Conservation (phyloP, 768 basidiomycete species). For the Ephemerocybe angulata region DNA sequence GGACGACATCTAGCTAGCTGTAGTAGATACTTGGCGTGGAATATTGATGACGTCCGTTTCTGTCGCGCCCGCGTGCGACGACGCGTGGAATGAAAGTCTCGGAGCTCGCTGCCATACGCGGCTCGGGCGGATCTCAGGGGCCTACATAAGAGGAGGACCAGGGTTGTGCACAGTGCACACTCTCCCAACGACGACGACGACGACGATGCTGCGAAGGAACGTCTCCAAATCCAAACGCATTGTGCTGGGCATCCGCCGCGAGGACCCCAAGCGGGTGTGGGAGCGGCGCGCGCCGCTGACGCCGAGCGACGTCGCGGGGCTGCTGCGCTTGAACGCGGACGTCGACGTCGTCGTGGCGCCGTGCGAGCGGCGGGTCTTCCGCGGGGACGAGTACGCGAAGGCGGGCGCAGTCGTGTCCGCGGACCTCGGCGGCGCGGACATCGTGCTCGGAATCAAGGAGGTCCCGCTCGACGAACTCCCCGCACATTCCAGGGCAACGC, state of each 20-base stretch:
- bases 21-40: too few relatives aligned
- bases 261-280: conserved; percentile 81
- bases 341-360: conserved; percentile 72
- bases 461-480: conserved; percentile 61
- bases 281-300: conserved; percentile 83
- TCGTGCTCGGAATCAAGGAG: conserved; percentile 89
- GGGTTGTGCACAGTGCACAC: too few relatives aligned
- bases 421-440: conserved; percentile 60
- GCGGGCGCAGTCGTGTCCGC: conserved; percentile 70
- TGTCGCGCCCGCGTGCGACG: background rate
- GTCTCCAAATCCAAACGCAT: too few relatives aligned
- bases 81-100: too few relatives aligned
- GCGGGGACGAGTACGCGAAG: conserved; percentile 60
- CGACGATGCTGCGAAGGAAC: too few relatives aligned
- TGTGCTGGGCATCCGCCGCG: conserved; percentile 47
- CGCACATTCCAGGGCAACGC: conserved; percentile 46
- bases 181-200: background rate
- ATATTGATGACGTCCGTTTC: background rate
- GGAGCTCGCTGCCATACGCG: too few relatives aligned
- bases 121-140: too few relatives aligned
- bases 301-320: conserved; percentile 58
- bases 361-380: conserved; percentile 73
- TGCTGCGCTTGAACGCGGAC: conserved; percentile 51
- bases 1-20: conserved; percentile 47
- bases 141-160: too few relatives aligned